Evolutionary conservation across 1,284 basidiomycete species (phyloP), one percentile per base, ranked within the genome.

Genomic region (Fomitopsis pinicola): DNA sequence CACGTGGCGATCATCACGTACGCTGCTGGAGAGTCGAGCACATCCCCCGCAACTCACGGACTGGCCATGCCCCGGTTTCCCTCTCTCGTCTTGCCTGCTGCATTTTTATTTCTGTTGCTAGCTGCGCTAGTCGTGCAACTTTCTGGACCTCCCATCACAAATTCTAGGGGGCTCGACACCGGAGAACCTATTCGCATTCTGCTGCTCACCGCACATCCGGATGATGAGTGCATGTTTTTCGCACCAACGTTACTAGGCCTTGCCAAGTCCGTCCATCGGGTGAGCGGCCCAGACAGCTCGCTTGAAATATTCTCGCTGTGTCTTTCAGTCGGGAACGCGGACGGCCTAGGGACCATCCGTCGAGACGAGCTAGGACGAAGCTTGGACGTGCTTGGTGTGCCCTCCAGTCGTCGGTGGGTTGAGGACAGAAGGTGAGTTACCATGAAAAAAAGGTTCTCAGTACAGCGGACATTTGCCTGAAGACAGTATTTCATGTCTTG

Each of bases 171-270:
- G 15, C 28, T 30, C 2, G 45, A 3, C 45, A n/a, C 45, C 48
- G 28, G 30, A 15, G 28, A 48, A 35, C 12, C 62, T 15, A 60
- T 71, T 54, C 75, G 76, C 22, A 63, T 90, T 46, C 79, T 96
- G 30, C 71, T 95, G 2, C 75, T 96, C 50, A 95, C 92, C 0
- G 92, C 94, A 10, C 94, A 96, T 69, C 94, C 94, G 2, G 95
- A 97, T 71, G 95, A 97, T 71, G 95, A 97, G 76, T 87, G 87
- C 70, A 86, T 96, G 81, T 97, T 97, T 80, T 97, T 97, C 71
- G 89, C 87, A 0, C 94, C 95, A 0, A 90, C 90, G 0, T 71
- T 97, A 12, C 77, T 87, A 33, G 79, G 86, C 2, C 76, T 91
- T 64, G 28, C 61, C 59, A 40, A 58, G 30, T 17, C 46, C 58